These are phyloP conservation scores for Colletotrichum echinochloae DNA, from an alignment of 2,329 filamentous ascomycete species.

Conservation along the genomic window DNA sequence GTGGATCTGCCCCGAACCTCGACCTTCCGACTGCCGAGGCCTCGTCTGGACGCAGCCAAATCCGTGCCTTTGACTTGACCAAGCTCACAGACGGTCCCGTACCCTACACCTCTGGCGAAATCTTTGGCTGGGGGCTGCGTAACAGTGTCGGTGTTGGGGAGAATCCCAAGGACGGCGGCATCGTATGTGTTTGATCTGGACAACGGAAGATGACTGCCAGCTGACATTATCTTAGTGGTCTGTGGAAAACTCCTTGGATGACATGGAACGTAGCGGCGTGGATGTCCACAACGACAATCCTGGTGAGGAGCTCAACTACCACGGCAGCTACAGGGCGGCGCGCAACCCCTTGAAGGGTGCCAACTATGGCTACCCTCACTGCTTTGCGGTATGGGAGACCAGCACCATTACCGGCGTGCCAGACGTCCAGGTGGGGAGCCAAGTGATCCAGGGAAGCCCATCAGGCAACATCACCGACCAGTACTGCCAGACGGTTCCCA, in stretches of 20 bases:
- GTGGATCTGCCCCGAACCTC: slow-evolving; percentile 73
- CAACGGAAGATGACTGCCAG: not conserved
- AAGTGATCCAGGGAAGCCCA: slow-evolving; percentile 58
- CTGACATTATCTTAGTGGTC: slow-evolving; percentile 52
- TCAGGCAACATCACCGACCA: slow-evolving; percentile 40
- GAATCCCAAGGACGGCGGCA: slow-evolving; percentile 63
- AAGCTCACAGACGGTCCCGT: slow-evolving; percentile 49
- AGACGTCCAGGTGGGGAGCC: slow-evolving; percentile 59
- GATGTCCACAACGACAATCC: slow-evolving; percentile 78
- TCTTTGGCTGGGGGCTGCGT: slow-evolving; percentile 76
- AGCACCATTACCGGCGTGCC: slow-evolving; percentile 55
- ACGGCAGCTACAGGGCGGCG: slow-evolving; percentile 64
- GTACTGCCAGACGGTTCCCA: slow-evolving; percentile 54
- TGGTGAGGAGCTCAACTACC: slow-evolving; percentile 80
- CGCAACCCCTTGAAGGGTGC: slow-evolving; percentile 51
- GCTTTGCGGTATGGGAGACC: slow-evolving; percentile 72
- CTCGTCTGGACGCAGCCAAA: slow-evolving; percentile 70
- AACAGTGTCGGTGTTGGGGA: slow-evolving; percentile 79
- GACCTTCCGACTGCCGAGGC: slow-evolving; percentile 65
- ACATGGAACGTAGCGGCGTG: slow-evolving; percentile 66
- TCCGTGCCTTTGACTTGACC: slow-evolving; percentile 68
- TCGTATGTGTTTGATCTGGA: slow-evolving; percentile 45
- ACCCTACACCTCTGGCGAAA: slow-evolving; percentile 61
- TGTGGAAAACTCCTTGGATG: slow-evolving; percentile 79
- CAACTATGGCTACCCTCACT: slow-evolving; percentile 49